Evolutionary conservation across 2,329 filamentous ascomycete genomes (phyloP).

Genomic region (Aspergillus quadrilineatus): DNA sequence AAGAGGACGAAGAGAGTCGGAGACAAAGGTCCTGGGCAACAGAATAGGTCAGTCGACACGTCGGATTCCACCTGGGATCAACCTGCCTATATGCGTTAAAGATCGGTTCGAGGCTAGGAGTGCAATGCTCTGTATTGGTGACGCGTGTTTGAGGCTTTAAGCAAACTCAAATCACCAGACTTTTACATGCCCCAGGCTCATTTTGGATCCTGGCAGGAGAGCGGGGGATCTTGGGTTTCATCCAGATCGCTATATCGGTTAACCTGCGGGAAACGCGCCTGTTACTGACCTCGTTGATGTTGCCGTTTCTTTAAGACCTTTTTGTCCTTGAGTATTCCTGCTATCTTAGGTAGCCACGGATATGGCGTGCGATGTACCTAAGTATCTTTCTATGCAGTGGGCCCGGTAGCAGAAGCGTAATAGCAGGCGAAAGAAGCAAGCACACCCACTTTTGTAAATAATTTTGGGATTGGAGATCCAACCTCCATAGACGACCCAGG

Average conservation of each 20-base stretch:
- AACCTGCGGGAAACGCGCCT: background rate
- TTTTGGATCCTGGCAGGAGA: background rate
- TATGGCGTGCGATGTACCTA: background rate
- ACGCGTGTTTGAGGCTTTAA: background rate
- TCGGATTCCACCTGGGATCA: background rate
- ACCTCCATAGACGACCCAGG: background rate
- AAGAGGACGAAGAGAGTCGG: background rate
- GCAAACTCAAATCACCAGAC: constrained; percentile 2
- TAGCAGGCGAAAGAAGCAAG: constrained; percentile 4
- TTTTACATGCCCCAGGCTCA: background rate
- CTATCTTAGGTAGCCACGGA: background rate
- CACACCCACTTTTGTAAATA: background rate
- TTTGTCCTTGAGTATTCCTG: no score
- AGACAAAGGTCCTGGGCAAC: background rate
- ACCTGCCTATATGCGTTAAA: background rate
- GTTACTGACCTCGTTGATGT: background rate
- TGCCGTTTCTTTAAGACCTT: background rate
- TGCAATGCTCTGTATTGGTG: background rate
- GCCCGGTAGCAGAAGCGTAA: no score
- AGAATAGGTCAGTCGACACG: background rate
- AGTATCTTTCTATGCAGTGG: constrained; percentile 24
- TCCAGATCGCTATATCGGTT: background rate
- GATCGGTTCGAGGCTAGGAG: background rate
- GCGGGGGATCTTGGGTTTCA: background rate
- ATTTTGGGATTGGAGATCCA: background rate